Conservation (phyloP, 495 filamentous ascomycete genomes). For the Aspergillus sparsus region DNA sequence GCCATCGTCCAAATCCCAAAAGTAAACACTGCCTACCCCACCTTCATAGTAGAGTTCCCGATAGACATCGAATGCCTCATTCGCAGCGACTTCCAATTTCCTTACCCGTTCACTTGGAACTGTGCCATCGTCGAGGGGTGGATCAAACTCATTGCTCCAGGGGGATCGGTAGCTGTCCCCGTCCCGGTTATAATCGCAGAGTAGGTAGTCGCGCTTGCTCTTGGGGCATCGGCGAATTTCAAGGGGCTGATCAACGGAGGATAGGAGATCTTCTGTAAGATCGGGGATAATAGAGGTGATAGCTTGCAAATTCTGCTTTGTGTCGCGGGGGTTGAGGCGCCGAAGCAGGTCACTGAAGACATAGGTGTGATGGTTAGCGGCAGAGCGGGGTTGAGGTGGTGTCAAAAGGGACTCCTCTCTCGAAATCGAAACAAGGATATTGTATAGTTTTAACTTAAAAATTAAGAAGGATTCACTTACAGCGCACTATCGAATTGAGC, state of each 20-base stretch:
- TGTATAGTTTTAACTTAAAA: neutral
- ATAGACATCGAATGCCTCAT: slow-evolving; percentile 97
- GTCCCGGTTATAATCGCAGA: slow-evolving; percentile 99
- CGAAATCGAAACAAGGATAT: neutral
- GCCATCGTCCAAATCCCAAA: slow-evolving; percentile 98
- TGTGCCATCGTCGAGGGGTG: slow-evolving; percentile 74
- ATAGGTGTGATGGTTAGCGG: slow-evolving; percentile 29
- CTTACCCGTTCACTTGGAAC: slow-evolving; percentile 83
- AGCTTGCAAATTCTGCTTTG: slow-evolving; percentile 75
- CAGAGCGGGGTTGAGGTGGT: slow-evolving; percentile 29
- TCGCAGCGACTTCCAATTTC: slow-evolving; percentile 89
- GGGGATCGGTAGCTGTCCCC: slow-evolving; percentile 95
- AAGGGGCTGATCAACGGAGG: slow-evolving; percentile 94
- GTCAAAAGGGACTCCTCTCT: slow-evolving; percentile 13
- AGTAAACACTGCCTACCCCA: slow-evolving; percentile 90
- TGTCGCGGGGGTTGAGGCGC: slow-evolving; percentile 91
- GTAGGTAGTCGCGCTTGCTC: slow-evolving; percentile 91
- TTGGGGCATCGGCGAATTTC: slow-evolving; percentile 80
- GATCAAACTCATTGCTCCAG: slow-evolving; percentile 98
- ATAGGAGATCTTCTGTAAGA: slow-evolving; percentile 95
- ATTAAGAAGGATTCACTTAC: slow-evolving; percentile 40
- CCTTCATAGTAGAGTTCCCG: slow-evolving; percentile 98
- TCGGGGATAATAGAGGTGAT: slow-evolving; percentile 85
- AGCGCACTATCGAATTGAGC: slow-evolving; percentile 64
- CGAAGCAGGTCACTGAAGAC: slow-evolving; percentile 87